A percentile compares a stretch with the other conserved stretches of the same genome.
Conservation (phyloP, 2,329 filamentous ascomycete genomes). For the Ophiostoma novo-ulmi region DNA sequence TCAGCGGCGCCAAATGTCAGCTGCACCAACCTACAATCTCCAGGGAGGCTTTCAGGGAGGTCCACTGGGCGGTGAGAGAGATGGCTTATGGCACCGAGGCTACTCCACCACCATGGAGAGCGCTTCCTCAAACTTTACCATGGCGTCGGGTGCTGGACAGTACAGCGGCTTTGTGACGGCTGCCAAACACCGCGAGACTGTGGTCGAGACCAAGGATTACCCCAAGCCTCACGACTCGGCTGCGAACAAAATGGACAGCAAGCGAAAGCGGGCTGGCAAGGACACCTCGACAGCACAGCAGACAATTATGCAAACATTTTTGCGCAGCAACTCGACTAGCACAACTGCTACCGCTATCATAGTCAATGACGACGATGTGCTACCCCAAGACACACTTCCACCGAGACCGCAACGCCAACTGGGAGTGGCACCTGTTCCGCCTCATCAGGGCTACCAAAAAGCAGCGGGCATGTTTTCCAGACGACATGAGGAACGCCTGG, state of each 20-base stretch:
- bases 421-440: neutral
- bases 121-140: conserved; percentile 50
- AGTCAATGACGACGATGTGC: neutral
- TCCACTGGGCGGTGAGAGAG: neutral
- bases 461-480: conserved; percentile 19
- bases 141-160: conserved; percentile 37
- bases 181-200: conserved; percentile 45
- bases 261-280: neutral
- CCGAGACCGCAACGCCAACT: neutral
- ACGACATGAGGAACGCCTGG: neutral
- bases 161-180: conserved; percentile 60
- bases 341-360: neutral
- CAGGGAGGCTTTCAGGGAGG: conserved; percentile 29
- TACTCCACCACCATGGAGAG: conserved; percentile 60
- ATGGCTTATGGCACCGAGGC: conserved; percentile 39
- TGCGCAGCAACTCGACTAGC: conserved; percentile 15
- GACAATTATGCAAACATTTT: conserved; percentile 21
- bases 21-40: conserved; percentile 9
- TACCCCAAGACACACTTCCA: neutral
- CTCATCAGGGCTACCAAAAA: neutral
- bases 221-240: conserved; percentile 24
- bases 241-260: conserved; percentile 33
- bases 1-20: conserved; percentile 30
- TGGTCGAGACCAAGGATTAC: conserved; percentile 36
- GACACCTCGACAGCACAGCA: conserved; percentile 19